Conservation (phyloP, 2,329 filamentous ascomycete genomes). For the Cladosporium austrohemisphaericum region DNA sequence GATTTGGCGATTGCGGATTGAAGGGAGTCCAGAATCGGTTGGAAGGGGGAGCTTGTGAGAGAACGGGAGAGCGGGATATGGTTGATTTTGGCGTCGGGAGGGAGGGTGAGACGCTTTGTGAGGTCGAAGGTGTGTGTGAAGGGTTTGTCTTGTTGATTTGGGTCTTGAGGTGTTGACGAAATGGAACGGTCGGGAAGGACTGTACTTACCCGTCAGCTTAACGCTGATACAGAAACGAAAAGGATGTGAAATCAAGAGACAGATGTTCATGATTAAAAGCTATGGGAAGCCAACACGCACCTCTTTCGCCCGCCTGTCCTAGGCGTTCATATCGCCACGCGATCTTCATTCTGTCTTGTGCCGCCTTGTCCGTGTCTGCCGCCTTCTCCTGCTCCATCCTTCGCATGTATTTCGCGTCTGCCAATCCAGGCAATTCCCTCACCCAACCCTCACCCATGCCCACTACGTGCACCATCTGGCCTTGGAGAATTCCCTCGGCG, state of each 20-base stretch:
- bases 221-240: constrained; percentile 11
- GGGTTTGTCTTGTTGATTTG: constrained; percentile 22
- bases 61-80: constrained; percentile 60
- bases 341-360: constrained; percentile 87
- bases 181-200: constrained; percentile 27
- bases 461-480: constrained; percentile 81
- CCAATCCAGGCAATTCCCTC: constrained; percentile 73
- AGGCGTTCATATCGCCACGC: constrained; percentile 94
- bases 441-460: constrained; percentile 78
- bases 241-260: not conserved
- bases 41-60: constrained; percentile 62
- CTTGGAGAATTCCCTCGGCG: constrained; percentile 87
- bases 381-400: constrained; percentile 22
- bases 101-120: constrained; percentile 46
- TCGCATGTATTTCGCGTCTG: constrained; percentile 36
- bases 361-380: constrained; percentile 34
- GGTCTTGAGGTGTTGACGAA: constrained; percentile 11
- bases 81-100: constrained; percentile 39
- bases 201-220: constrained; percentile 25
- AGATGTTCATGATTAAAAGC: not conserved
- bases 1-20: constrained; percentile 55
- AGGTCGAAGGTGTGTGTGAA: constrained; percentile 54
- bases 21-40: constrained; percentile 59
- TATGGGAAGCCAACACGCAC: constrained; percentile 44
- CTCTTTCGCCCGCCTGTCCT: constrained; percentile 65